Evolutionary conservation across 495 filamentous ascomycete species (phyloP).

Genomic region (Filosporella fistucella): DNA sequence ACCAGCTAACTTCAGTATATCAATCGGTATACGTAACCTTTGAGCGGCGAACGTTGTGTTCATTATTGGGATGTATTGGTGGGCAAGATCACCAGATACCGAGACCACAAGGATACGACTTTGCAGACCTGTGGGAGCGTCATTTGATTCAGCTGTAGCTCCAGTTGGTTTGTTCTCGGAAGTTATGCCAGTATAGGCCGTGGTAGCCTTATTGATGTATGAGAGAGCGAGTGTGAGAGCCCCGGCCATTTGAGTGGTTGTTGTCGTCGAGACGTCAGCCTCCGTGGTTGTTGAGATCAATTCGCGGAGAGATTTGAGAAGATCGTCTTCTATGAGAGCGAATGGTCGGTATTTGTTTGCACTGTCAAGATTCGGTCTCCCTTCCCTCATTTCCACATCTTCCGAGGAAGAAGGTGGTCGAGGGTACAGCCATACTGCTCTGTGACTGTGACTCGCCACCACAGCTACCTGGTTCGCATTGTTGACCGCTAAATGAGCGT

Average conservation of each 20-base stretch:
- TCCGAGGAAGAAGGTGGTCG: slow-evolving; percentile 24
- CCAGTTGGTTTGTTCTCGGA: slow-evolving; percentile 25
- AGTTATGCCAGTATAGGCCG: slow-evolving; percentile 28
- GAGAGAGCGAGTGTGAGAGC: slow-evolving; percentile 85
- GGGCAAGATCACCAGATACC: slow-evolving; percentile 75
- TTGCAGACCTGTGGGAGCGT: slow-evolving; percentile 48
- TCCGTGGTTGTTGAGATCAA: slow-evolving; percentile 64
- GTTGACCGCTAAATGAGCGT: slow-evolving; percentile 89
- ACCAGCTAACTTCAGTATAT: slow-evolving; percentile 80
- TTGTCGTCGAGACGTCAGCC: slow-evolving; percentile 52
- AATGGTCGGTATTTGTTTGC: slow-evolving; percentile 96
- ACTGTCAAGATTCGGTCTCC: slow-evolving; percentile 30
- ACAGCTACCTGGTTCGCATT: slow-evolving; percentile 89
- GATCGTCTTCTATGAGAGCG: slow-evolving; percentile 71
- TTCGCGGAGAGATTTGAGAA: slow-evolving; percentile 62
- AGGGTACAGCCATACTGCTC: slow-evolving; percentile 87
- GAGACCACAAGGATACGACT: slow-evolving; percentile 83
- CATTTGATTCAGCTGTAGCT: slow-evolving; percentile 27
- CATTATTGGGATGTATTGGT: slow-evolving; percentile 97
- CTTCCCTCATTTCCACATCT: slow-evolving; percentile 44
- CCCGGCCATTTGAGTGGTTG: slow-evolving; percentile 80
- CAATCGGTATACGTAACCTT: slow-evolving; percentile 79
- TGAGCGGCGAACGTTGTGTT: slow-evolving; percentile 95
- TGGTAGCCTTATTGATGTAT: slow-evolving; percentile 68
- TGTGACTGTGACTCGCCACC: slow-evolving; percentile 81